Base-by-base conservation (phyloP, 192 early-diverging fungal species). In the Phlyctochytrium planicorne region DNA sequence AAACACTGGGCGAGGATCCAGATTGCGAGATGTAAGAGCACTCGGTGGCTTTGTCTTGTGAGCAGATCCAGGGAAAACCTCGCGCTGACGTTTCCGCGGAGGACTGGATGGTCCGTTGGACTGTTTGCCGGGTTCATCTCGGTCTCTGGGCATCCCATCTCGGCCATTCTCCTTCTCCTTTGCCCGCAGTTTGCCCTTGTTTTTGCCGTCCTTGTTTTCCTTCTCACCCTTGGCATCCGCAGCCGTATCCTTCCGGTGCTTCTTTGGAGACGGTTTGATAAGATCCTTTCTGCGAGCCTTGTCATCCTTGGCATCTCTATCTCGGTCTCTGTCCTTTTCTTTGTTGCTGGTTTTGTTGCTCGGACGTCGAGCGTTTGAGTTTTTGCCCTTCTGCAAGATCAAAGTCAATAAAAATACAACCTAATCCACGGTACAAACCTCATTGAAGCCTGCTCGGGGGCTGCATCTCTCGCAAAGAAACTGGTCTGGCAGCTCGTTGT, bases 401-500 rank as follows among this genome's bases (percentile, higher is more conserved):
- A 47, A 14, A 14, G 20, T 47, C 20, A 47, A 20, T 14, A 47
- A 20, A 47, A 47, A n/a, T n/a, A n/a, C n/a, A n/a, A n/a, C n/a
- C n/a, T n/a, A n/a, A n/a, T n/a, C n/a, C n/a, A n/a, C n/a, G n/a
- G n/a, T n/a, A n/a, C n/a, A n/a, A n/a, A n/a, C n/a, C n/a, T n/a
- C n/a, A n/a, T n/a, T n/a, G n/a, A n/a, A n/a, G n/a, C n/a, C 69
- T 27, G 81, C 75, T 3, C 88, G 81, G 3, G 95, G 91, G 31
- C 86, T 79, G 74, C 97, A 98, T 59, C 76, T 62, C 56, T 97
- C 94, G 69, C 95, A 98, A 2, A 90, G 77, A 64, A 93, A 96
- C 35, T 85, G 70, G 63, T 96, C 93, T 1, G 97, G 94, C 27
- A 96, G 84, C 63, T 88, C 87, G 52, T 82, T 81, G 59, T 86